A percentile compares a stretch with the other conserved stretches of the same genome.
Conservation (phyloP, 176 grass and related monocot species). For the Olyra latifolia region DNA sequence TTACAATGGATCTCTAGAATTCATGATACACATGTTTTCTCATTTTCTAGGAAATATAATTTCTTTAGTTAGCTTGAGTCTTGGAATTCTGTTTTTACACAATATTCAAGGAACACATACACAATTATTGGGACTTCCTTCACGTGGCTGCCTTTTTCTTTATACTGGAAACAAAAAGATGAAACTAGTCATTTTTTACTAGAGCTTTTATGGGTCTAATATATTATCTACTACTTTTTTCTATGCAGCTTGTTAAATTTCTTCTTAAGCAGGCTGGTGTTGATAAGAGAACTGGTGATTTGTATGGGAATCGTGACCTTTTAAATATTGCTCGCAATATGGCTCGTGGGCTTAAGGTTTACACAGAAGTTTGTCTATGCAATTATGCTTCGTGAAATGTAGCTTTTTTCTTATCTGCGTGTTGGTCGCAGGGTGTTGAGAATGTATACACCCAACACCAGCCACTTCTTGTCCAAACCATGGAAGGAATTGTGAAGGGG, state of each 20-base stretch:
- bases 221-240: slow-evolving; percentile 6
- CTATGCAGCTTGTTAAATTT: slow-evolving; percentile 93
- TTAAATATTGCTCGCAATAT: slow-evolving; percentile 99
- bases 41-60: slow-evolving; percentile 1
- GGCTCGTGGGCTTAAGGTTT: slow-evolving; percentile 95
- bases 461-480: slow-evolving; percentile 90
- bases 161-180: background rate
- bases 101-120: background rate
- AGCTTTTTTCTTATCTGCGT: slow-evolving; percentile 18
- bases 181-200: background rate
- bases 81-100: background rate
- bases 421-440: slow-evolving; percentile 79
- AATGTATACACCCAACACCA: slow-evolving; percentile 99
- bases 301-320: slow-evolving; percentile 91
- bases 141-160: slow-evolving; percentile 6
- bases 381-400: slow-evolving; percentile 22
- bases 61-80: slow-evolving; percentile 21
- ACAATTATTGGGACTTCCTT: background rate
- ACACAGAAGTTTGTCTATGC: slow-evolving; percentile 25
- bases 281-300: slow-evolving; percentile 91
- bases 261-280: slow-evolving; percentile 92
- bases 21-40: background rate
- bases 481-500: slow-evolving; percentile 94
- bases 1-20: background rate
- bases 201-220: slow-evolving; percentile 8